Evolutionary conservation across 306 rosid genomes (phyloP).

Genomic region (Cicer bijugum): DNA sequence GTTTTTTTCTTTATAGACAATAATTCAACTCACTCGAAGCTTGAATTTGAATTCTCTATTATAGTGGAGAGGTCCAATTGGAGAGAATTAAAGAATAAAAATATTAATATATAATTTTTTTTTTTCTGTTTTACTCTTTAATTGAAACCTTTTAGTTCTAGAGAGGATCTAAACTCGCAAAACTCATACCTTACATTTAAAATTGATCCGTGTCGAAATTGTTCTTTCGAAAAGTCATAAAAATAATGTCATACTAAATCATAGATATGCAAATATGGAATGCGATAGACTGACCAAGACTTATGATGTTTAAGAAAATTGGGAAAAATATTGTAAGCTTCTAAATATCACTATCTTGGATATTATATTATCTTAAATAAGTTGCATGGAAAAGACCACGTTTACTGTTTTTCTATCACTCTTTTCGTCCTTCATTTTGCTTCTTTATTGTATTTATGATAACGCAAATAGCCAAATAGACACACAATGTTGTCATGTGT

Average conservation of each 20-base stretch:
- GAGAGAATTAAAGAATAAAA: too few species aligned
- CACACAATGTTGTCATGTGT: background rate
- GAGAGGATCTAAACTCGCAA: too few species aligned
- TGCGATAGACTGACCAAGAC: background rate
- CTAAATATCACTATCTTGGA: conserved; percentile 29
- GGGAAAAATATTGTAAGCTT: conserved; percentile 20
- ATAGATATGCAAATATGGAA: background rate
- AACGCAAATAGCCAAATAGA: conserved; percentile 36
- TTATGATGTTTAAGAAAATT: conserved; percentile 21
- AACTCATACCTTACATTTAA: too few species aligned
- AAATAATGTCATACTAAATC: conserved; percentile 18
- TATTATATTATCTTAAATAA: conserved; percentile 37
- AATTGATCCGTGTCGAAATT: conserved; percentile 20
- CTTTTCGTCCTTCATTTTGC: conserved; percentile 22
- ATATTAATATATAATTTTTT: too few species aligned
- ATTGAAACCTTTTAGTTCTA: too few species aligned
- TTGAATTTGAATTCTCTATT: too few species aligned
- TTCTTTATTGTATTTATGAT: conserved; percentile 6
- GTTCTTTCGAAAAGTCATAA: background rate
- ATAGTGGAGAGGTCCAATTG: too few species aligned
- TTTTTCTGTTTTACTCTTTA: too few species aligned
- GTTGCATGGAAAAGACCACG: conserved; percentile 52
- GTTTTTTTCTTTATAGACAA: too few species aligned
- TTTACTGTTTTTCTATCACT: conserved; percentile 44
- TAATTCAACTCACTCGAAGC: too few species aligned